Evolutionary conservation across 2,329 filamentous ascomycete species (phyloP).

Genomic region (Exophiala spinifera): DNA sequence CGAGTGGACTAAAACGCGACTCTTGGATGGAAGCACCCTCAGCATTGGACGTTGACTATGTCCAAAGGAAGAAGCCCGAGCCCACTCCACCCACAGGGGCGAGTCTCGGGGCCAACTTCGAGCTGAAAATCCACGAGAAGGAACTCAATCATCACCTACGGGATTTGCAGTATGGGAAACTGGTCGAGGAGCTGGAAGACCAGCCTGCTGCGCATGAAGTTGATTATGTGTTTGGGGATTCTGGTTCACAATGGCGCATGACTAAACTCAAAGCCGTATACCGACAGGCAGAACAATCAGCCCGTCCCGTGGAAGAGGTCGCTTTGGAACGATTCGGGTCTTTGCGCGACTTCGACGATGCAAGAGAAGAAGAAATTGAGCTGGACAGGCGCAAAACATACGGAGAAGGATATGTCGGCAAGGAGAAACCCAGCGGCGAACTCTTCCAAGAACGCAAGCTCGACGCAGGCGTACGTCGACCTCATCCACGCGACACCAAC

Average conservation of each 20-base stretch:
- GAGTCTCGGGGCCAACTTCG: slow-evolving; percentile 56
- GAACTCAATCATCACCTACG: slow-evolving; percentile 75
- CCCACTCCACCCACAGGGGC: slow-evolving; percentile 42
- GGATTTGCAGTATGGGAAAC: slow-evolving; percentile 55
- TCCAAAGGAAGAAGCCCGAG: slow-evolving; percentile 51
- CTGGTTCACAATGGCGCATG: slow-evolving; percentile 93
- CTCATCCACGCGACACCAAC: slow-evolving; percentile 19
- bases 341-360: slow-evolving; percentile 83
- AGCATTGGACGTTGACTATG: slow-evolving; percentile 77
- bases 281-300: slow-evolving; percentile 69
- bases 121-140: slow-evolving; percentile 70
- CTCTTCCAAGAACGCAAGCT: slow-evolving; percentile 74
- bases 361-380: slow-evolving; percentile 88
- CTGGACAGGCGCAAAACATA: slow-evolving; percentile 79
- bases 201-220: slow-evolving; percentile 59
- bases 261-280: slow-evolving; percentile 88
- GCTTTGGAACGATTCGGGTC: slow-evolving; percentile 79
- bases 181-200: slow-evolving; percentile 47
- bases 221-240: slow-evolving; percentile 82
- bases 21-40: slow-evolving; percentile 93
- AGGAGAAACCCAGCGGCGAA: slow-evolving; percentile 84
- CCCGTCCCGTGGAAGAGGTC: slow-evolving; percentile 72
- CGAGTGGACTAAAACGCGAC: slow-evolving; percentile 62
- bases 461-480: slow-evolving; percentile 50
- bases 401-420: slow-evolving; percentile 77